These are phyloP conservation scores for Galerina marginata DNA, from an alignment of 768 basidiomycete species.

Conservation along the genomic window DNA sequence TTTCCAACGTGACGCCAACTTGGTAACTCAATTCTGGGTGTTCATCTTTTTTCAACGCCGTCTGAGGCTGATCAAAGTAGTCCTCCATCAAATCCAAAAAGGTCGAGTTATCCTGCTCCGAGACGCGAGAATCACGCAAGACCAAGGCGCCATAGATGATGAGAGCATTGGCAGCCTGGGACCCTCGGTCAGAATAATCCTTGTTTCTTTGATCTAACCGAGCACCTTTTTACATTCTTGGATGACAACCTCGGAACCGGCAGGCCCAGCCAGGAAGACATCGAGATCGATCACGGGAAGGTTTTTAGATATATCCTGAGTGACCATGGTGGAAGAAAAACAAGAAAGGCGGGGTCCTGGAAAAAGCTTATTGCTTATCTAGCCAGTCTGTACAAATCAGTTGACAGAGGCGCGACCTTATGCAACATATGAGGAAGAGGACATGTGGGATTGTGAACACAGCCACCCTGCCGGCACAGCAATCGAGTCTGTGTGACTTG, in stretches of 20 bases:
- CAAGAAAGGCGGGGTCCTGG: not conserved
- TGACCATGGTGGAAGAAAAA: constrained; percentile 33
- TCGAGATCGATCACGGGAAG: constrained; percentile 83
- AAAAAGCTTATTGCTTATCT: not conserved
- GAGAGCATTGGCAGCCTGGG: constrained; percentile 79
- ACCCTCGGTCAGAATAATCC: constrained; percentile 1
- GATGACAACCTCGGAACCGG: constrained; percentile 50
- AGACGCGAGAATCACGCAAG: constrained; percentile 83
- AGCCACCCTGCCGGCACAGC: constrained; percentile 28
- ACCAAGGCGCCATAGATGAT: constrained; percentile 87
- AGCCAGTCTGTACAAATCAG: not conserved
- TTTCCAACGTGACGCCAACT: constrained; percentile 94
- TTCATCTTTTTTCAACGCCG: constrained; percentile 73
- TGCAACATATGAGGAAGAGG: not conserved
- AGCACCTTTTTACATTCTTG: constrained; percentile 71
- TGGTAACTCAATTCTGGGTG: constrained; percentile 89
- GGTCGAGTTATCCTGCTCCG: constrained; percentile 76
- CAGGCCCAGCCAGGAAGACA: constrained; percentile 57
- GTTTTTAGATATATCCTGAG: constrained; percentile 48
- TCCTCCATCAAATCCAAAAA: constrained; percentile 94
- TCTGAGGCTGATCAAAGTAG: constrained; percentile 81
- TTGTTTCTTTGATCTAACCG: not conserved
- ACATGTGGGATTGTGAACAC: constrained; percentile 22
- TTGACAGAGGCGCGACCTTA: not conserved
- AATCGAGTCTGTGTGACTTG: constrained; percentile 30